Evolutionary conservation across 192 early-diverging fungal species (phyloP), one percentile per base, ranked within the genome.

Genomic region (Coemansia sp.): DNA sequence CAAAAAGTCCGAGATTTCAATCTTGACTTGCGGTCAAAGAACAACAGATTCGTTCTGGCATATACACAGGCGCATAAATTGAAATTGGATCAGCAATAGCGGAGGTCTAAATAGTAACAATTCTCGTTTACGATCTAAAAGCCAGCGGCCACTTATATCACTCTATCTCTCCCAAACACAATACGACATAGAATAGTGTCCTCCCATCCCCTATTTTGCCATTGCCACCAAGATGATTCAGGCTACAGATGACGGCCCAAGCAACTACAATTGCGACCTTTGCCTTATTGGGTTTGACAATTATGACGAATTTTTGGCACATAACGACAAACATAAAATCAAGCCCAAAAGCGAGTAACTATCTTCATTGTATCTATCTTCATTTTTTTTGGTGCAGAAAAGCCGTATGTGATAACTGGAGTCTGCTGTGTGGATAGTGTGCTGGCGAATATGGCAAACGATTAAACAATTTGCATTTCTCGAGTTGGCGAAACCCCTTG

Each of bases 251-350:
- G 48, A 26, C 7, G 23, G 12, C 7, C 7, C 20, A 23, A 53
- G 48, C 35, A 12, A 55, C 9, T 70, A 64, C 56, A 1, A 23
- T 4, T 75, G 72, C 53, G 4, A 29, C 0, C 15, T 57, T n/a
- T 75, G 72, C 30, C 46, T 46, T 18, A 21, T 59, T 23, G 46
- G 30, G 3, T 75, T 70, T 62, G 62, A 65, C 12, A 55, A 59
- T 37, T 75, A 75, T 26, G 30, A 56, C 16, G 49, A 53, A 26
- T 68, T 70, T 30, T 64, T 70, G 48, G 58, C 61, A 25, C 72
- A 74, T 43, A 64, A 60, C 25, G 58, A 62, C 8, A 42, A 59
- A 28, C 66, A 68, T 25, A 40, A 13, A 40, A 7, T 15, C 37
- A 40, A 40, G 25, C 48, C 21, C 48, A 1, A 6, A 51, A 21